A percentile compares a stretch with the other conserved stretches of the same genome.
These are phyloP conservation scores for Camellia granthamiana DNA, from an alignment of 148 eudicot species.

Conservation along the genomic window DNA sequence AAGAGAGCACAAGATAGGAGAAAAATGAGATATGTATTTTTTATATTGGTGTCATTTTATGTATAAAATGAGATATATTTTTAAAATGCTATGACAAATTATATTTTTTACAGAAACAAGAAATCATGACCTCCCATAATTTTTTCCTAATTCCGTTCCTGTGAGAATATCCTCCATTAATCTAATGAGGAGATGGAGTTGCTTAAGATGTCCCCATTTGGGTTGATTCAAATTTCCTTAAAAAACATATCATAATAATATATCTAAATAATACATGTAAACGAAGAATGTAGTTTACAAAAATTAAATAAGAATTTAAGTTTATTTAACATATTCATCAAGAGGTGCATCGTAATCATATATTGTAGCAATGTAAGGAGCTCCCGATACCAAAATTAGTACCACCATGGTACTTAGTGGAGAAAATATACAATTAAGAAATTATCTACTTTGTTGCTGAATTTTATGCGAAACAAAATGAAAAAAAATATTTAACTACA, in stretches of 20 bases:
- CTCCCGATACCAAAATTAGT: slow-evolving; percentile 54
- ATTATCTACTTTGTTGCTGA: not conserved
- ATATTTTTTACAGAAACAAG: too few species aligned
- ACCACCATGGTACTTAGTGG: slow-evolving; percentile 51
- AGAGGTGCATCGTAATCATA: slow-evolving; percentile 57
- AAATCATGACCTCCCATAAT: too few species aligned
- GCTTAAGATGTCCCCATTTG: slow-evolving; percentile 42
- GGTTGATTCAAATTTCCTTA: slow-evolving; percentile 33
- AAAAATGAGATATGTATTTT: too few species aligned
- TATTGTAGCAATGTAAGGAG: slow-evolving; percentile 45
- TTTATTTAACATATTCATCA: slow-evolving; percentile 26
- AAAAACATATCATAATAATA: not conserved
- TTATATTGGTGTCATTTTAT: slow-evolving; percentile 4
- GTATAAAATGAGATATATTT: too few species aligned
- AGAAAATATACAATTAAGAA: not conserved
- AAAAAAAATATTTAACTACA: not conserved
- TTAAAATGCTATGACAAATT: too few species aligned
- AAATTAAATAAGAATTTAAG: not conserved
- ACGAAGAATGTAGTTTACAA: not conserved
- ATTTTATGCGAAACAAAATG: too few species aligned
- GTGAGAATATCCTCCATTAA: too few species aligned
- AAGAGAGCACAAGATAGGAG: too few species aligned
- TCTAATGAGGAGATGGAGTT: slow-evolving; percentile 25
- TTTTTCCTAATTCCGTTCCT: too few species aligned
- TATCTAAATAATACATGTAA: not conserved